Base-by-base conservation (phyloP, 106 monocot species). In the Xerophyta viscosa region DNA sequence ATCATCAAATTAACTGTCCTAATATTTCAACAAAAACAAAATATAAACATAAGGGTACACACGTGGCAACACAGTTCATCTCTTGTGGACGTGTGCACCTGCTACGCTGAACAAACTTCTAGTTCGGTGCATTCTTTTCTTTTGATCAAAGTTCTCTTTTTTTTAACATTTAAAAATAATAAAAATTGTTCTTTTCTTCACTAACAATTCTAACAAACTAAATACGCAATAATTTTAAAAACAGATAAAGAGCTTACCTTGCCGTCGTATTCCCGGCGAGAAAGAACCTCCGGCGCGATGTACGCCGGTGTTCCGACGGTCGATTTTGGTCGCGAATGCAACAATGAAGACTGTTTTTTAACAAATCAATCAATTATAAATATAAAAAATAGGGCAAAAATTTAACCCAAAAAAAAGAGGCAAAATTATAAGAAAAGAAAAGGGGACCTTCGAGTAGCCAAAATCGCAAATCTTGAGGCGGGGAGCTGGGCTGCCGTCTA, bases 391-490 rank as follows among this genome's bases (percentile, higher is more conserved):
- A 6, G 10, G 33, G 7, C 33, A 33, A 33, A 33, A 46, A 46
- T 7, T 46, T 46, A 18, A 2, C 7, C 8, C 20, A 47, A 17
- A 57, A n/a, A 18, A 29, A 28, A n/a, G n/a, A n/a, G n/a, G n/a
- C n/a, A n/a, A n/a, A n/a, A n/a, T n/a, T n/a, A n/a, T n/a, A n/a
- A 25, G 5, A 12, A 8, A 37, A 22, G 12, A 37, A 55, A 61
- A 56, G 10, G 12, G 8, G 17, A 87, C 92, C 92, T 92, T 92
- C 8, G 91, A 92, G 64, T 86, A 86, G 25, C 91, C 86, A 26
- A 92, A 92, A 57, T 92, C 86, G 37, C 91, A 92, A 39, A 92
- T 92, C 58, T 92, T 92, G 30, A 92, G 75, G 31, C 91, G 62
- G 3, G 86, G 91, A 0, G 91, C 91, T 0, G 86, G 76, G 71